Evolutionary conservation across 257 asterid species (phyloP).

Genomic region (Solanum corneliomulleri): DNA sequence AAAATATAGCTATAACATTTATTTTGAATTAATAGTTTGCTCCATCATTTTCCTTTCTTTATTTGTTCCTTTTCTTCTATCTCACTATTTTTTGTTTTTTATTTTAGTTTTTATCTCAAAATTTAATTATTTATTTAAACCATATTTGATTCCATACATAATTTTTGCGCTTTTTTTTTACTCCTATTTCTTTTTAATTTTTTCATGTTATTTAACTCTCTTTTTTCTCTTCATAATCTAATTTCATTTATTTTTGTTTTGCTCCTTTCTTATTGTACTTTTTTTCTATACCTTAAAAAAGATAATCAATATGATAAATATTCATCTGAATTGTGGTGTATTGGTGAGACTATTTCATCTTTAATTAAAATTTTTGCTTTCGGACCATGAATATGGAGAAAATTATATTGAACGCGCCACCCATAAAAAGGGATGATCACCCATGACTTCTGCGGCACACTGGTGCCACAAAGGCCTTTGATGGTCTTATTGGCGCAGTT

Average conservation of each 20-base stretch:
- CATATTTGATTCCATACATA: not conserved
- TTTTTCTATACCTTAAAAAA: not conserved
- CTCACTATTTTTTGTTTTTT: not conserved
- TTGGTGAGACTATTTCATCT: too few species aligned
- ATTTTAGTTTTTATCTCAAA: not conserved
- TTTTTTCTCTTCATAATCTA: not conserved
- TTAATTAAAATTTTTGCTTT: too few species aligned
- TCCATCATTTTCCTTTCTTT: not conserved
- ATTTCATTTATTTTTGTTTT: not conserved
- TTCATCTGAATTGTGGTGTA: too few species aligned
- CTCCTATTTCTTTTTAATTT: not conserved
- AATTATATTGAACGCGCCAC: not conserved
- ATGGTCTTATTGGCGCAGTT: not conserved
- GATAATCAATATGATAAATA: too few species aligned
- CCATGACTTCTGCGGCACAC: too few species aligned
- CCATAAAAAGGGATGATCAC: too few species aligned
- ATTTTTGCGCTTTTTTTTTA: too few species aligned
- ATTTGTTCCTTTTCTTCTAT: not conserved
- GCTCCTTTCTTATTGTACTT: not conserved
- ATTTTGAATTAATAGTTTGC: too few species aligned
- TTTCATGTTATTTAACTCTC: not conserved
- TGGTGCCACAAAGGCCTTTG: too few species aligned
- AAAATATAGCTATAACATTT: too few species aligned
- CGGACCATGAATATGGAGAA: fast-evolving
- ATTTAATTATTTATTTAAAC: too few species aligned